Base-by-base conservation (phyloP, 1,284 basidiomycete species). In the Moesziomyces parantarcticus region DNA sequence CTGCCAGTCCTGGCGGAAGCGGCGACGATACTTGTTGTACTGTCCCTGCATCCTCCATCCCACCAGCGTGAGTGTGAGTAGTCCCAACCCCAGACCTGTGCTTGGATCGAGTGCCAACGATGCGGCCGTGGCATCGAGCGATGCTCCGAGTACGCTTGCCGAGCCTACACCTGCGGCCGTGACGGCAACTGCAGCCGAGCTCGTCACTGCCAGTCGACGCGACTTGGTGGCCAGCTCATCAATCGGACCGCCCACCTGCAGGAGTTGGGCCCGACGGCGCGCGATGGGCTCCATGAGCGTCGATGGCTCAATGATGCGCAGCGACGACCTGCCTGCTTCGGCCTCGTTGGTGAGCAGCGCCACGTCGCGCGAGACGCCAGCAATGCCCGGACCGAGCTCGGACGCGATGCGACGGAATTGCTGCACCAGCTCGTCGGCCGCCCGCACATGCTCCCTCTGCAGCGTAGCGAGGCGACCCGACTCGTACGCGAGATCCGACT, bases 21-120 rank as follows among this genome's bases (percentile, higher is more conserved):
- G 60, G 21, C 57, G 57, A 53, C 83, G 76, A 3, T 74, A 73
- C 47, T 77, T 78, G 52, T 65, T 69, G 80, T 81, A 85, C 20
- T 71, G 50, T 3, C 80, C 75, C 62, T 85, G 84, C 57, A 85
- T 54, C n/a, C 70, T 67, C 78, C 80, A 85, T 9, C 78, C 82
- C 10, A 69, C 73, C 20, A 79, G 14, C 7, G 71, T 74, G 7
- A 70, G 63, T 13, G 79, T 83, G 11, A 85, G 50, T 4, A 81
- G 55, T 4, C 77, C 81, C 20, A 78, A 32, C 0, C 75, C 84
- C 1, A 74, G 54, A 7, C 70, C 79, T 16, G 82, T 84, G 34
- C 68, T 72, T 3, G 81, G 59, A 44, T 81, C 75, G 20, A 81
- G 67, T 3, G 56, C 67, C 13, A 77, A n/a, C 7, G 73, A 36